A percentile compares a stretch with the other conserved stretches of the same genome.
Evolutionary conservation across 805 yeast genomes (phyloP).

Genomic region (Candida insectalens): DNA sequence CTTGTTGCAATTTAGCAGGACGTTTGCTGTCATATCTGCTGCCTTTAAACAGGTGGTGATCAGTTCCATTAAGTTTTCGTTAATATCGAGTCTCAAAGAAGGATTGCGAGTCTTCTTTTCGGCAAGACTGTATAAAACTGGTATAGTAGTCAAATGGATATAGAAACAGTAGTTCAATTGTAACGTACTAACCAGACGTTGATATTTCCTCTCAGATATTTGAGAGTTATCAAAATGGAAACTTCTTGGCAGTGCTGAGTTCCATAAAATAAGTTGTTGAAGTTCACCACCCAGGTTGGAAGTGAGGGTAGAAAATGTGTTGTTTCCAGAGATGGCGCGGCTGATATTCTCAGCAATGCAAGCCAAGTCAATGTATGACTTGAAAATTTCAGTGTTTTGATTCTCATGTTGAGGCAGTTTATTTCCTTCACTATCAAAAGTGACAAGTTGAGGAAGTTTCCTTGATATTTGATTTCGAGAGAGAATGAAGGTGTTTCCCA

Average conservation of each 20-base stretch:
- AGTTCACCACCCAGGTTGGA: conserved; percentile 11
- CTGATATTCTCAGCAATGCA: conserved; percentile 16
- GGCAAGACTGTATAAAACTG: conserved; percentile 17
- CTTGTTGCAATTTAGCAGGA: conserved; percentile 3
- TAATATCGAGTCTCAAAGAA: conserved; percentile 6
- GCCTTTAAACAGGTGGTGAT: conserved; percentile 18
- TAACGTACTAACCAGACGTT: conserved; percentile 15
- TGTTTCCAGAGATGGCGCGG: conserved; percentile 12
- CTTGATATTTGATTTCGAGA: conserved; percentile 10
- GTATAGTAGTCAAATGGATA: conserved; percentile 20
- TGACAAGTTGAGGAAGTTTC: conserved; percentile 11
- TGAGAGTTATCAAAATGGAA: conserved; percentile 4
- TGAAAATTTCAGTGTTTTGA: conserved; percentile 9
- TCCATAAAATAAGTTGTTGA: conserved; percentile 17
- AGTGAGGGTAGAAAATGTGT: conserved; percentile 8
- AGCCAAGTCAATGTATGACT: conserved; percentile 13
- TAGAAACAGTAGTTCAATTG: conserved; percentile 20
- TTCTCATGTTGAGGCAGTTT: neutral
- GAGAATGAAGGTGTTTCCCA: conserved; percentile 16
- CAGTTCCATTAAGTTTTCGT: conserved; percentile 11
- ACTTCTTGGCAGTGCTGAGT: conserved; percentile 11
- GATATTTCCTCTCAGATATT: too few species aligned
- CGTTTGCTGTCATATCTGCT: conserved; percentile 11
- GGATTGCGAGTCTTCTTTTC: conserved; percentile 9
- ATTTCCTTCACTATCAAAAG: conserved; percentile 6